Evolutionary conservation across 1,139 yeast genomes (phyloP).

Genomic region (Debaryomycetaceae sp.): DNA sequence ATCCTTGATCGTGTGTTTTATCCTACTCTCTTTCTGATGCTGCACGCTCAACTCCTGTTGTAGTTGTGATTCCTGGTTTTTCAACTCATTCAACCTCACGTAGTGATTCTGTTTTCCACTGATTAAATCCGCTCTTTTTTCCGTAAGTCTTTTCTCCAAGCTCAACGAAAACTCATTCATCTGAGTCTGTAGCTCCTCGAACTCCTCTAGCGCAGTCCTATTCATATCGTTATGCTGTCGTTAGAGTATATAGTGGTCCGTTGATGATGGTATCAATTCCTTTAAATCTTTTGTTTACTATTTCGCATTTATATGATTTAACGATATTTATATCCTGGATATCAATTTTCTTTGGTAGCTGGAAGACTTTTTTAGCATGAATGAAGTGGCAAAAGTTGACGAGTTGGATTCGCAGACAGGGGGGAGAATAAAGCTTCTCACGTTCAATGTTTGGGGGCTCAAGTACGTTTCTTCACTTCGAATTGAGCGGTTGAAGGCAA

Average conservation of each 20-base stretch:
- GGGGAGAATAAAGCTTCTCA: constrained; percentile 34
- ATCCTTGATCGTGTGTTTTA: constrained; percentile 16
- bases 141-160: constrained; percentile 23
- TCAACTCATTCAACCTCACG: constrained; percentile 25
- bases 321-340: background rate
- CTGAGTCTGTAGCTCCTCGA: constrained; percentile 24
- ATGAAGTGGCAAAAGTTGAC: background rate
- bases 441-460: constrained; percentile 87
- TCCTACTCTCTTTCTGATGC: constrained; percentile 17
- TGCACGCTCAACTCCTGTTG: constrained; percentile 19
- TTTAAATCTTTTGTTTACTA: background rate
- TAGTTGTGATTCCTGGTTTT: constrained; percentile 23
- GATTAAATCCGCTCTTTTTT: constrained; percentile 25
- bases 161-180: constrained; percentile 27
- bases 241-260: background rate
- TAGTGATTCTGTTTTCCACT: constrained; percentile 26
- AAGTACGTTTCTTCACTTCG: constrained; percentile 75
- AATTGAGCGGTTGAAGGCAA: constrained; percentile 61
- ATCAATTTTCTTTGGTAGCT: background rate
- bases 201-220: constrained; percentile 16
- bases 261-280: background rate
- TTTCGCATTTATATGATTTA: background rate
- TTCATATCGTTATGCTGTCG: constrained; percentile 1
- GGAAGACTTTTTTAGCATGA: background rate
- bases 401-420: background rate